These are phyloP conservation scores for Leersia perrieri DNA, from an alignment of 176 grass and related monocot genomes.

Conservation along the genomic window DNA sequence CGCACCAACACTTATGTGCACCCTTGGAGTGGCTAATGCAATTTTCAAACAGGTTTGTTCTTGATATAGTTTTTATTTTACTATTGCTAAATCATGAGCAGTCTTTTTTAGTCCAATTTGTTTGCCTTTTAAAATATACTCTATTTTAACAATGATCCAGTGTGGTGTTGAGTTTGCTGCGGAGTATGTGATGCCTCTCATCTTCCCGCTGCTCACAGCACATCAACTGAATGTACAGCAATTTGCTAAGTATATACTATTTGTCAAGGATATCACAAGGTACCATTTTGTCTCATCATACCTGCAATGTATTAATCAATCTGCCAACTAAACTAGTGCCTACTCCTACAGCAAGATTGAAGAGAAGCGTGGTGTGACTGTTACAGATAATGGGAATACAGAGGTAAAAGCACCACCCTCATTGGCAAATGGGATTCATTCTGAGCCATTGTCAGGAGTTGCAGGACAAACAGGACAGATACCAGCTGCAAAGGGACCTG, in stretches of 20 bases:
- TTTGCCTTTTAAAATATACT: constrained; percentile 14
- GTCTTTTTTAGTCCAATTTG: background rate
- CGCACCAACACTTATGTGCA: constrained; percentile 97
- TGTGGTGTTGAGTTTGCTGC: constrained; percentile 81
- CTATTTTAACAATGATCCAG: constrained; percentile 45
- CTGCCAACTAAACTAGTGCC: constrained; percentile 21
- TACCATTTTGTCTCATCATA: constrained; percentile 36
- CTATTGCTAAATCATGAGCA: background rate
- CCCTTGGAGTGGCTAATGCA: constrained; percentile 86
- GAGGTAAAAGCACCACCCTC: constrained; percentile 58
- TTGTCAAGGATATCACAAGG: constrained; percentile 97
- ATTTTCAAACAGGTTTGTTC: constrained; percentile 84
- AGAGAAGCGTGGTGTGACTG: constrained; percentile 87
- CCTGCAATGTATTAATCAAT: constrained; percentile 8
- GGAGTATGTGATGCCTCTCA: constrained; percentile 80
- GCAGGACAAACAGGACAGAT: constrained; percentile 41
- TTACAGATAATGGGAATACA: constrained; percentile 56
- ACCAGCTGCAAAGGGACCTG: constrained; percentile 35
- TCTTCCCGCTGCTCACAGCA: constrained; percentile 85
- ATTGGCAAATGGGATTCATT: constrained; percentile 63
- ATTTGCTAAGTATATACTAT: constrained; percentile 98
- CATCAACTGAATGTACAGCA: constrained; percentile 94
- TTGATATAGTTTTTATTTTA: constrained; percentile 25
- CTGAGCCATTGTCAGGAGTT: constrained; percentile 41
- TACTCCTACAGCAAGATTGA: constrained; percentile 85